These are phyloP conservation scores for Arbutus unedo DNA, from an alignment of 148 eudicot species.

Conservation along the genomic window DNA sequence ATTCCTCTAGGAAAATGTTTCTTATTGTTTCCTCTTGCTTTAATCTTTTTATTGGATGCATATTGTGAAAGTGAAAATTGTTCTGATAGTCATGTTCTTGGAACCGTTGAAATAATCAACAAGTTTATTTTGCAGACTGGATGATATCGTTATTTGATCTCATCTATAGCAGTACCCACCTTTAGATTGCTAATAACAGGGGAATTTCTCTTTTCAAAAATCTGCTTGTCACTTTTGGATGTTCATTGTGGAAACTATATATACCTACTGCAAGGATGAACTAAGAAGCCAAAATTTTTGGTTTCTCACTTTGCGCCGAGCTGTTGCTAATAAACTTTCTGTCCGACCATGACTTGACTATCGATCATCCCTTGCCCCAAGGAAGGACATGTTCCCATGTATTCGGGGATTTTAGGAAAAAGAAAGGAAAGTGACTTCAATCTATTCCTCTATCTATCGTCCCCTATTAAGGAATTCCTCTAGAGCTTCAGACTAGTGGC, in stretches of 20 bases:
- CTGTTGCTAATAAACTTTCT: no score
- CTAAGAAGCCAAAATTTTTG: not conserved
- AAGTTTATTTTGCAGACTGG: not conserved
- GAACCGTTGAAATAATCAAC: not conserved
- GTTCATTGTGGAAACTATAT: not conserved
- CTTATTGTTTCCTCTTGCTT: not conserved
- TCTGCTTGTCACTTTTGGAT: not conserved
- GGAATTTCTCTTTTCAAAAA: not conserved
- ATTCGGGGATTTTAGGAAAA: no score
- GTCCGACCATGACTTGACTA: no score
- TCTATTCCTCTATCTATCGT: no score
- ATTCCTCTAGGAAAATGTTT: not conserved
- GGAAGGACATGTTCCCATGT: no score
- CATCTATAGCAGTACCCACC: not conserved
- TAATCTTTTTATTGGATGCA: not conserved
- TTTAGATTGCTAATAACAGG: not conserved
- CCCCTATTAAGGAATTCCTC: no score
- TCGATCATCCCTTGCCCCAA: no score
- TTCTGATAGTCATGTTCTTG: not conserved
- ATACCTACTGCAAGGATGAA: not conserved
- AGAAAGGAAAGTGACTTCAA: no score
- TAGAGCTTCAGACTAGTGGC: no score
- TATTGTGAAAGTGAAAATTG: not conserved
- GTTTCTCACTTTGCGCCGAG: not conserved
- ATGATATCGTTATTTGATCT: not conserved